Evolutionary conservation across 306 rosid species (phyloP).

Genomic region (Vigna nakashimae): DNA sequence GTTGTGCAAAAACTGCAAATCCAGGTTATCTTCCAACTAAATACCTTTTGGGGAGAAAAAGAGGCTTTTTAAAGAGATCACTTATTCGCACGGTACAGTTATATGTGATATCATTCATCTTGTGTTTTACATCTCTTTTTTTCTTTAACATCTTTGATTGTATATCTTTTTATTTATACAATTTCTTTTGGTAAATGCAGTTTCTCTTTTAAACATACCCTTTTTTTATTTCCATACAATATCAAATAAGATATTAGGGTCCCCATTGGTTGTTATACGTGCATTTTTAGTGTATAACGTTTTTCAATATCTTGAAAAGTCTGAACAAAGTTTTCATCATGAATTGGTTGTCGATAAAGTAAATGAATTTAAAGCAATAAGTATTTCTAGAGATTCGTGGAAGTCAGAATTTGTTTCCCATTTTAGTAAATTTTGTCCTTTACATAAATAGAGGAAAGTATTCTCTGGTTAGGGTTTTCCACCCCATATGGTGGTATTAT

Average conservation of each 20-base stretch:
- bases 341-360: not conserved
- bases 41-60: not conserved
- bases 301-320: not conserved
- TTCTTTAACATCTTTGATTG: not conserved
- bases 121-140: not conserved
- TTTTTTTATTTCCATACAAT: not conserved
- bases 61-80: not conserved
- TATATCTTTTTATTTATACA: not conserved
- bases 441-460: not conserved
- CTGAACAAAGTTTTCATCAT: not conserved
- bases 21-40: not conserved
- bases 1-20: constrained; percentile 2
- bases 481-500: not conserved
- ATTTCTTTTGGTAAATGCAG: not conserved
- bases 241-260: constrained; percentile 38
- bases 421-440: constrained; percentile 25
- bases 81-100: not conserved
- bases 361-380: not conserved
- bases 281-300: not conserved
- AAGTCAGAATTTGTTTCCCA: constrained; percentile 3
- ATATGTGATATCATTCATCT: not conserved
- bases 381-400: not conserved
- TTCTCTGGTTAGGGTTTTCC: constrained; percentile 30
- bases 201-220: not conserved
- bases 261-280: not conserved